Evolutionary conservation across 768 basidiomycete species (phyloP), one percentile per base, ranked within the genome.

Genomic region (Baorangia bicolor): DNA sequence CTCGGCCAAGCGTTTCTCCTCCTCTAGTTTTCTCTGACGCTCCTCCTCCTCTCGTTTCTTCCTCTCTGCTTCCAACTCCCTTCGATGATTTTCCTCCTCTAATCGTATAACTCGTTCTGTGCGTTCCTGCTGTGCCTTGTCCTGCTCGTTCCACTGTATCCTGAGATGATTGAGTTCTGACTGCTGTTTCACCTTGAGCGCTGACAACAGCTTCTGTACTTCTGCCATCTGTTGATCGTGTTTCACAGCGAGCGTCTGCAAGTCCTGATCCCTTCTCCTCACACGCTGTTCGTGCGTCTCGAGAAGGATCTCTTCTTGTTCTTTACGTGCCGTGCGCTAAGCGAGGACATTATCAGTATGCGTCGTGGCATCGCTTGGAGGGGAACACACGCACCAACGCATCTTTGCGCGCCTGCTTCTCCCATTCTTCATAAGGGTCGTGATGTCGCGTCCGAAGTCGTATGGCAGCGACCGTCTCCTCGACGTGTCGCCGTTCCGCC

Each of bases 61-160:
- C 53, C 80, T 74, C 68, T 90, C 87, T 21, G 78, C 83, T 54
- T 85, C 86, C 37, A 84, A 61, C 53, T 67, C 74, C 56, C 68
- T 75, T 10, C 76, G 77, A 21, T 80, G 69, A 55, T 82, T 86
- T 28, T 83, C 85, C 57, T 88, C 85, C 64, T 90, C 87, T 4
- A 71, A 30, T 62, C 79, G 79, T 57, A 91, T 90, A 8, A 78
- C 83, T 3, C 57, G 66, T 68, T 91, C 87, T 49, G 89, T 81
- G 5, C 84, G 75, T 27, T 82, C 75, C 74, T 83, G 84, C 35
- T 83, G 71, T 47, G 64, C 62, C 42, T 58, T 71, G 56, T 78
- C 75, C 47, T 79, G 73, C 35, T 72, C 70, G 46, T 77, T 77
- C 81, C 81, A 84, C 10, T 62, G 68, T 5, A 72, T 71, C 42